Evolutionary conservation across 306 rosid genomes (phyloP).

Genomic region (Vigna unguiculata): DNA sequence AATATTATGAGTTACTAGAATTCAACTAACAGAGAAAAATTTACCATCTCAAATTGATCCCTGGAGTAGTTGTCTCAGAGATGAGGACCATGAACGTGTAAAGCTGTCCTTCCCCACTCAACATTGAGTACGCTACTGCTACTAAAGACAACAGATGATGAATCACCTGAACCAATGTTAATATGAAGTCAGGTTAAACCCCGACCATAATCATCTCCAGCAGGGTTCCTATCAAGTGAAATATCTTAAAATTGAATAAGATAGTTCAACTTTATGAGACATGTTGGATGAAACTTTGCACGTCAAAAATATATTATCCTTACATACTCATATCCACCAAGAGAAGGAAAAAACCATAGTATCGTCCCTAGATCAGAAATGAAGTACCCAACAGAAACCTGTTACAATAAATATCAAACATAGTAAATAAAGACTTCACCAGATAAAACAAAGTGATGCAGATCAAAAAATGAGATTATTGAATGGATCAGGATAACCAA

Average conservation of each 20-base stretch:
- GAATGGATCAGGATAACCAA: background rate
- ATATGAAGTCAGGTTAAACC: conserved; percentile 45
- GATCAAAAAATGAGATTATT: background rate
- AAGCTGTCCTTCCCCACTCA: conserved; percentile 90
- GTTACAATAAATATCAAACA: conserved; percentile 44
- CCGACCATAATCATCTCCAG: conserved; percentile 39
- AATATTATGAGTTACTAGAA: background rate
- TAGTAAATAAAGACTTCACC: conserved; percentile 27
- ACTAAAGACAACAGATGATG: conserved; percentile 79
- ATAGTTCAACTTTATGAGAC: conserved; percentile 28
- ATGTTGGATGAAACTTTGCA: conserved; percentile 9
- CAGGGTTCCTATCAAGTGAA: conserved; percentile 45
- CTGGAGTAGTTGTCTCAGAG: conserved; percentile 95
- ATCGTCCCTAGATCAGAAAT: conserved; percentile 80
- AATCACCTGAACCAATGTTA: conserved; percentile 68
- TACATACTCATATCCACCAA: conserved; percentile 97
- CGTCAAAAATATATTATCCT: conserved; percentile 55
- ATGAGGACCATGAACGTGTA: conserved; percentile 92
- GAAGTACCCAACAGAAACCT: conserved; percentile 94
- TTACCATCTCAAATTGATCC: conserved; percentile 96
- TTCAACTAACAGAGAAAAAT: conserved; percentile 25
- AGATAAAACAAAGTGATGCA: conserved; percentile 25
- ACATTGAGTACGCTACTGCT: conserved; percentile 85
- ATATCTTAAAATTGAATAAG: conserved; percentile 45
- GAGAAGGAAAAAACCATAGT: conserved; percentile 83